Conservation (phyloP, 2,329 filamentous ascomycete species). For the Aplosporella prunicola region DNA sequence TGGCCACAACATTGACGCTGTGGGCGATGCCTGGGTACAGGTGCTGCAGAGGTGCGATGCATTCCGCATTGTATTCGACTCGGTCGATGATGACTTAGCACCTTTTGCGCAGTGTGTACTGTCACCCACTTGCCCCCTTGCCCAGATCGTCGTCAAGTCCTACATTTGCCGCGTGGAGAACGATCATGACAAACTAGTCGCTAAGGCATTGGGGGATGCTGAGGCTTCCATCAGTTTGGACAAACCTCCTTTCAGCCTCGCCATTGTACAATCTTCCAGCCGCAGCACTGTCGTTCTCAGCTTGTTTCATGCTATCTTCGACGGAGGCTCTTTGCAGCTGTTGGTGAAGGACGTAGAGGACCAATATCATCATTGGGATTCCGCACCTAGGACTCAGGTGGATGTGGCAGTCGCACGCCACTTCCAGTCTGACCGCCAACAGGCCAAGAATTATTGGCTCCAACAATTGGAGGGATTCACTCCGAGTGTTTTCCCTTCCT, state of each 20-base stretch:
- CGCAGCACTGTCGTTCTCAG: slow-evolving; percentile 30
- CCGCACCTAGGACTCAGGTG: slow-evolving; percentile 46
- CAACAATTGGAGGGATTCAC: slow-evolving; percentile 43
- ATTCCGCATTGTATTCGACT: slow-evolving; percentile 6
- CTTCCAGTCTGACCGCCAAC: slow-evolving; percentile 34
- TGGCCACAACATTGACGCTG: neutral
- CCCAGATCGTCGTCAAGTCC: neutral
- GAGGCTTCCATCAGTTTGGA: slow-evolving; percentile 5
- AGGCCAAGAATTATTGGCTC: slow-evolving; percentile 55
- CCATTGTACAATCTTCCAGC: slow-evolving; percentile 16
- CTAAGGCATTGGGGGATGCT: slow-evolving; percentile 5
- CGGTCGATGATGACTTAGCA: slow-evolving; percentile 9
- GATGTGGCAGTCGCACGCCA: slow-evolving; percentile 51
- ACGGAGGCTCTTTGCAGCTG: slow-evolving; percentile 61
- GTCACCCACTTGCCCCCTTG: neutral
- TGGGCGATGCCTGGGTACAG: slow-evolving; percentile 6
- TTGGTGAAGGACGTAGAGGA: slow-evolving; percentile 60
- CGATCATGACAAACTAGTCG: neutral
- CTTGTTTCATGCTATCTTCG: slow-evolving; percentile 71
- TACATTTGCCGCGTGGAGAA: neutral
- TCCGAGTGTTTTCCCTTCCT: slow-evolving; percentile 26
- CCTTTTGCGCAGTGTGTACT: slow-evolving; percentile 10
- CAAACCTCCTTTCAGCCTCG: slow-evolving; percentile 4
- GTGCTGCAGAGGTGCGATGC: slow-evolving; percentile 1
- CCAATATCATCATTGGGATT: slow-evolving; percentile 35